Percentiles rank a stretch among this genome's conserved stretches.
These are phyloP conservation scores for Leavenworthia alabamica DNA, from an alignment of 345 rosid species.

Conservation along the genomic window DNA sequence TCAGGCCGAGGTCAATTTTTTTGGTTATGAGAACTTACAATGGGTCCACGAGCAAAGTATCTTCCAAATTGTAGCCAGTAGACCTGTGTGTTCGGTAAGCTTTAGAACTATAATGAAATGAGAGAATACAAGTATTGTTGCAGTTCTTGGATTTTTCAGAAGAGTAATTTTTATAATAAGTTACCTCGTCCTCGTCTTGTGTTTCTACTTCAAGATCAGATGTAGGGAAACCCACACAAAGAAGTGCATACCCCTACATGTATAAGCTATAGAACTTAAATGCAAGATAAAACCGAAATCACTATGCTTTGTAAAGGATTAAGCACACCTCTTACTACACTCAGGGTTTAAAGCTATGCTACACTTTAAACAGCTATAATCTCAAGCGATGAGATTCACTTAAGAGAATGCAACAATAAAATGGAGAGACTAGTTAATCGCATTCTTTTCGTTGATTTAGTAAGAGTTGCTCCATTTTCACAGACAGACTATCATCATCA, in stretches of 20 bases:
- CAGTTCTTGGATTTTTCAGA: not conserved
- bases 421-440: not conserved
- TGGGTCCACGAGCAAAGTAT: constrained; percentile 94
- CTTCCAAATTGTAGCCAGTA: constrained; percentile 99
- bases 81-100: constrained; percentile 43
- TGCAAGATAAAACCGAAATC: not conserved
- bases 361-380: too few species aligned
- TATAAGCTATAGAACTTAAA: not conserved
- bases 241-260: constrained; percentile 87
- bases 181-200: constrained; percentile 95
- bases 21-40: constrained; percentile 52
- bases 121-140: not conserved
- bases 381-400: not conserved
- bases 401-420: not conserved
- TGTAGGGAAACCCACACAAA: constrained; percentile 84
- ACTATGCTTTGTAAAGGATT: not conserved
- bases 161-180: not conserved
- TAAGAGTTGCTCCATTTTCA: not conserved
- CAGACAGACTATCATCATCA: not conserved
- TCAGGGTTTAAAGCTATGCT: too few species aligned
- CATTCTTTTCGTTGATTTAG: not conserved
- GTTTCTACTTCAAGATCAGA: constrained; percentile 90
- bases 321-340: not conserved
- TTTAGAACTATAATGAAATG: constrained; percentile 2
- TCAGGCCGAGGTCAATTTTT: not conserved